phyloP scores from a whole-genome alignment of 1,139 yeast species.

The Zygoascus sp. region DNA sequence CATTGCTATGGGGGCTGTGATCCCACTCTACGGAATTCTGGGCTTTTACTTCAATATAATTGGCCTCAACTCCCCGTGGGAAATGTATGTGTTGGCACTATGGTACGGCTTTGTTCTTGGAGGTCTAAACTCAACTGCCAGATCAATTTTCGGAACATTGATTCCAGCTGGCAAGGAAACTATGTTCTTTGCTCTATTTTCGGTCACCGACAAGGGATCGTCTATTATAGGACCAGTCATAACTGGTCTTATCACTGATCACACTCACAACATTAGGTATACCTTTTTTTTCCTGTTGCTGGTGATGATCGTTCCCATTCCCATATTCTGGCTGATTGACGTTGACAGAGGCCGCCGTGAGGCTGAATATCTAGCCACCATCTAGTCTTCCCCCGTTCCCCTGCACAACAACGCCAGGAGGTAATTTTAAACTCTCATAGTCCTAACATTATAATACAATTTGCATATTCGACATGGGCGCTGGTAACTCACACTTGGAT shows the following conservation, averaged over 20 bases:
- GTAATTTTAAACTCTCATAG: not conserved
- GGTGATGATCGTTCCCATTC: conserved; percentile 49
- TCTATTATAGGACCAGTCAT: conserved; percentile 64
- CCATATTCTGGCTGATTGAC: conserved; percentile 47
- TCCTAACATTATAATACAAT: not conserved
- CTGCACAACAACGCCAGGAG: not conserved
- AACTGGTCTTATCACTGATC: conserved; percentile 61
- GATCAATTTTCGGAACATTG: conserved; percentile 58
- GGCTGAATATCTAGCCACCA: conserved; percentile 28
- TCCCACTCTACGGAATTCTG: conserved; percentile 61
- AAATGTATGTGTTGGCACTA: conserved; percentile 58
- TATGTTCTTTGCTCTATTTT: conserved; percentile 62
- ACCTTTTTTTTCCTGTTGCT: conserved; percentile 57
- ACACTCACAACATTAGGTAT: conserved; percentile 62
- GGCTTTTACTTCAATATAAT: conserved; percentile 50
- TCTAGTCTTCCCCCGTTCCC: conserved; percentile 1
- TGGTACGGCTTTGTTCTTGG: conserved; percentile 73
- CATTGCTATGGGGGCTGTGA: conserved; percentile 55
- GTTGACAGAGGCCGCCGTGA: conserved; percentile 50
- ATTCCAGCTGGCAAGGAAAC: conserved; percentile 69
- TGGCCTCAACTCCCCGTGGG: conserved; percentile 57
- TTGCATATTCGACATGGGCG: conserved; percentile 48
- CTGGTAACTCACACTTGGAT: conserved; percentile 62
- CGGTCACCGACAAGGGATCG: conserved; percentile 72
- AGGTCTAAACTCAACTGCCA: conserved; percentile 58